phyloP scores from a whole-genome alignment of 306 rosid genomes.

The Myrica gale region DNA sequence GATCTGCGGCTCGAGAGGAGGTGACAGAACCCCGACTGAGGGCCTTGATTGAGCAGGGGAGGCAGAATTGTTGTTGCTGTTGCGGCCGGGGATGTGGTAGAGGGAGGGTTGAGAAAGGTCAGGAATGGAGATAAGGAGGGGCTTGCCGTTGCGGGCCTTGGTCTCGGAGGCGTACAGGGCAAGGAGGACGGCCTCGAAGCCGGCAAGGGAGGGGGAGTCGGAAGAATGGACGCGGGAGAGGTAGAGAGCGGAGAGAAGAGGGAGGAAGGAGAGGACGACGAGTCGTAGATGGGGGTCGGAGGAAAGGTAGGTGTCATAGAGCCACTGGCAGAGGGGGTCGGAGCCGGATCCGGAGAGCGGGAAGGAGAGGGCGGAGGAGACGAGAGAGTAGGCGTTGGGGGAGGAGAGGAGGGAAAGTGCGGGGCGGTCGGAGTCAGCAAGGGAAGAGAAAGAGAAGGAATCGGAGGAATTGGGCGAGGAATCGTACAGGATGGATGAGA shows the following conservation, averaged over 20 bases:
- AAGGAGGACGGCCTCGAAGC: slow-evolving; percentile 90
- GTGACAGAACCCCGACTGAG: slow-evolving; percentile 62
- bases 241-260: slow-evolving; percentile 76
- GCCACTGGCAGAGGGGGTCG: slow-evolving; percentile 96
- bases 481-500: slow-evolving; percentile 49
- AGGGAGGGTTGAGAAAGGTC: slow-evolving; percentile 90
- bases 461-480: slow-evolving; percentile 25
- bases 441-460: slow-evolving; percentile 49
- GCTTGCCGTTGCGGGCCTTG: slow-evolving; percentile 76
- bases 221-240: slow-evolving; percentile 73
- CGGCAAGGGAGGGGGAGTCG: slow-evolving; percentile 70
- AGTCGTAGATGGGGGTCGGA: slow-evolving; percentile 86
- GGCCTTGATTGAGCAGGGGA: slow-evolving; percentile 24
- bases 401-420: slow-evolving; percentile 94
- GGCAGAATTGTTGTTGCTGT: slow-evolving; percentile 22
- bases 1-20: slow-evolving; percentile 71
- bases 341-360: slow-evolving; percentile 67
- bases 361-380: slow-evolving; percentile 49
- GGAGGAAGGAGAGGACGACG: slow-evolving; percentile 82
- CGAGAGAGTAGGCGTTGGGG: slow-evolving; percentile 51
- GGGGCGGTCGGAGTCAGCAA: slow-evolving; percentile 95
- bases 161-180: slow-evolving; percentile 80
- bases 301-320: slow-evolving; percentile 88
- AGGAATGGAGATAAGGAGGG: slow-evolving; percentile 69
- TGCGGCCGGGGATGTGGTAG: slow-evolving; percentile 58